Percentiles rank a stretch among this genome's conserved stretches.
These are phyloP conservation scores for Pterocarpus macrocarpus DNA, from an alignment of 306 rosid species.

Conservation along the genomic window DNA sequence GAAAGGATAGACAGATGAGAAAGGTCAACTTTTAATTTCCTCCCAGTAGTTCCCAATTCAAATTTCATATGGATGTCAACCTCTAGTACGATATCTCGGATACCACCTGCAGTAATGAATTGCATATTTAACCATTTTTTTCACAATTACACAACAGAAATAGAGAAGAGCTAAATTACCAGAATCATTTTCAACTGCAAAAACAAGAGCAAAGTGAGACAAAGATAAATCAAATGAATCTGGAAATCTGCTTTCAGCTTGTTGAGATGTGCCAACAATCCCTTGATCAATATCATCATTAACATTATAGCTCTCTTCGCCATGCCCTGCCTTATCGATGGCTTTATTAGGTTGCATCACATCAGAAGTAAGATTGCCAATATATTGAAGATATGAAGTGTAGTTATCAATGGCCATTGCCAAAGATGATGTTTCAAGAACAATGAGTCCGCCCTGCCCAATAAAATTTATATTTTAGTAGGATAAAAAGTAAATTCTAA, in stretches of 20 bases:
- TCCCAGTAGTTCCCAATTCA: conserved; percentile 57
- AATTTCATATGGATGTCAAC: conserved; percentile 65
- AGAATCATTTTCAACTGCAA: conserved; percentile 68
- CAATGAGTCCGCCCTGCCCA: conserved; percentile 82
- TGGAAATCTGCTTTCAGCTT: conserved; percentile 54
- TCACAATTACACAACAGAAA: conserved; percentile 14
- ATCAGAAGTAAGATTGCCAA: conserved; percentile 57
- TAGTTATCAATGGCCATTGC: conserved; percentile 57
- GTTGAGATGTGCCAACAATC: conserved; percentile 52
- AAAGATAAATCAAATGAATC: conserved; percentile 63
- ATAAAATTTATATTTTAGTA: conserved; percentile 48
- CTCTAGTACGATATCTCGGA: conserved; percentile 72
- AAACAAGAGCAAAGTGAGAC: conserved; percentile 63
- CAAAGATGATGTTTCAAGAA: conserved; percentile 75
- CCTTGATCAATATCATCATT: conserved; percentile 51
- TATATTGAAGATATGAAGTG: conserved; percentile 58
- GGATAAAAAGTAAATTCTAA: conserved; percentile 37
- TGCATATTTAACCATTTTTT: conserved; percentile 24
- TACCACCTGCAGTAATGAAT: conserved; percentile 66
- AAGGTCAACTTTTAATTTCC: conserved; percentile 62
- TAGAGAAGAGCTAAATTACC: conserved; percentile 57
- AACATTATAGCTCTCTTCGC: conserved; percentile 48
- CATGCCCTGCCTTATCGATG: conserved; percentile 50
- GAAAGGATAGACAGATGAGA: conserved; percentile 71
- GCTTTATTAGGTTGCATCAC: conserved; percentile 46